These are phyloP conservation scores for Curvularia sp. DNA, from an alignment of 2,329 filamentous ascomycete genomes.

Conservation along the genomic window DNA sequence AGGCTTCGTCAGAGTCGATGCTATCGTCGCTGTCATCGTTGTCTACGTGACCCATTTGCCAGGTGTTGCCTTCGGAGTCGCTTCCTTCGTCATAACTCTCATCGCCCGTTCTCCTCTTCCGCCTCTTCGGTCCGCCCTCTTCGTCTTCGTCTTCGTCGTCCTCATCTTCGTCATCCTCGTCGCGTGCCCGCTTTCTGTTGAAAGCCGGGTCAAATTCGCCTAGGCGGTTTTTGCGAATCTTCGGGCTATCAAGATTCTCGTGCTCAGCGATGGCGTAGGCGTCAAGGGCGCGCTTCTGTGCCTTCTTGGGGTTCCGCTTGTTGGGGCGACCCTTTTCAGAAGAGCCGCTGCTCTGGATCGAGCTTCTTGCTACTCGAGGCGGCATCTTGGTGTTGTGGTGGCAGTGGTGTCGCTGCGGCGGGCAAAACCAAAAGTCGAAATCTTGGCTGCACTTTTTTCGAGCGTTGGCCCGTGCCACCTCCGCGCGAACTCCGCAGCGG, in stretches of 20 bases:
- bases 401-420: slow-evolving; percentile 9
- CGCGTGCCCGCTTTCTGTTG: slow-evolving; percentile 52
- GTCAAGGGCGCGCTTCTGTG: slow-evolving; percentile 64
- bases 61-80: slow-evolving; percentile 85
- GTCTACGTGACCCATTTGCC: slow-evolving; percentile 75
- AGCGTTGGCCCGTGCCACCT: slow-evolving; percentile 26
- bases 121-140: slow-evolving; percentile 41
- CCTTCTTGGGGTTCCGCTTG: slow-evolving; percentile 52
- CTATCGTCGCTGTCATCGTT: slow-evolving; percentile 71
- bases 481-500: slow-evolving; percentile 27
- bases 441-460: slow-evolving; percentile 36
- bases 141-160: slow-evolving; percentile 40
- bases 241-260: slow-evolving; percentile 60
- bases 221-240: slow-evolving; percentile 64
- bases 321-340: slow-evolving; percentile 39
- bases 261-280: slow-evolving; percentile 70
- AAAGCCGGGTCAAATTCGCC: slow-evolving; percentile 60
- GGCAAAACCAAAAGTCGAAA: slow-evolving; percentile 28
- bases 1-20: slow-evolving; percentile 79
- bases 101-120: slow-evolving; percentile 39
- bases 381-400: slow-evolving; percentile 50
- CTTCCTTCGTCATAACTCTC: slow-evolving; percentile 75
- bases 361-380: slow-evolving; percentile 52
- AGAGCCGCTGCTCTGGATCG: slow-evolving; percentile 41
- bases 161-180: slow-evolving; percentile 59